Conservation (phyloP, 169 alveolate genomes). For the Plasmodium cynomolgi region DNA sequence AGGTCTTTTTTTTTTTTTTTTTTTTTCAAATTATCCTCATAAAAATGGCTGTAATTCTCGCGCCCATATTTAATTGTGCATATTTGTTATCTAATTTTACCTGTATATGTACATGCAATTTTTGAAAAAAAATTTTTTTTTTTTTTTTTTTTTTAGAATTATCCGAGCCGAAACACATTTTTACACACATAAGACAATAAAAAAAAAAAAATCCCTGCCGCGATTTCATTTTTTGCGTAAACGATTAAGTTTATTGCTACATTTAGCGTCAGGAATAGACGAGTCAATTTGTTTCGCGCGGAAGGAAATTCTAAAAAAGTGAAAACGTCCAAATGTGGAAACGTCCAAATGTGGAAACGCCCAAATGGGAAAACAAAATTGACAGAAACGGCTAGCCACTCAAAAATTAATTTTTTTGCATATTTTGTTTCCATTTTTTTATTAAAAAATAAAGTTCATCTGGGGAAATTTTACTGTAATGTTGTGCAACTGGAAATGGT, state of each 20-base stretch:
- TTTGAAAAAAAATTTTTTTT: neutral
- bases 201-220: neutral
- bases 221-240: neutral
- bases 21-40: neutral
- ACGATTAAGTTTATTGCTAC: neutral
- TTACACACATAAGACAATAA: neutral
- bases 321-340: neutral
- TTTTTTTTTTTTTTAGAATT: constrained; percentile 2
- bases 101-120: neutral
- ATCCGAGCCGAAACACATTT: neutral
- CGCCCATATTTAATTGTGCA: neutral
- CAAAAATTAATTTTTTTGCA: neutral
- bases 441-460: neutral
- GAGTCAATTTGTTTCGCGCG: neutral
- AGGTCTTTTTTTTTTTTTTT: neutral
- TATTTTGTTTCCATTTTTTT: neutral
- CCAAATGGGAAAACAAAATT: neutral
- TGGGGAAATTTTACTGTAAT: neutral
- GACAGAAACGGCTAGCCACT: neutral
- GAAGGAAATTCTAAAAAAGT: neutral
- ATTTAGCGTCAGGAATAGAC: neutral
- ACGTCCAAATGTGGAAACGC: neutral
- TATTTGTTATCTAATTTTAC: neutral
- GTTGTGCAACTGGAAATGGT: neutral
- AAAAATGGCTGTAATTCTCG: neutral